Conservation (phyloP, 73 alveolate genomes). For the Effrenium voratum region DNA sequence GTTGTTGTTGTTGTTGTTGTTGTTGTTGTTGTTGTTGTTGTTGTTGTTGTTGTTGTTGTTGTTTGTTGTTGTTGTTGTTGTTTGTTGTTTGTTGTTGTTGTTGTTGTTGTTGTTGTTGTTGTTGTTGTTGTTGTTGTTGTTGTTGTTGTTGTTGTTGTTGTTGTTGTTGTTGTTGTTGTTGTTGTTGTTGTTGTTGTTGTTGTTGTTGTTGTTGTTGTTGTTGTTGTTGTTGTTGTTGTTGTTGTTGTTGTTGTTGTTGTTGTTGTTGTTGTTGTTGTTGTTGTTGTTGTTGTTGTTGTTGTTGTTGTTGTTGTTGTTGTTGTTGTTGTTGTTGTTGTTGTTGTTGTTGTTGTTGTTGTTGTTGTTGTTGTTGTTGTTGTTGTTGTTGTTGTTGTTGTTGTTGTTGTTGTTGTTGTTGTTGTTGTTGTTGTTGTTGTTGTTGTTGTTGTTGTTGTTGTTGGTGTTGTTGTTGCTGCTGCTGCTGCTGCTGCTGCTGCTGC, state of each 20-base stretch:
- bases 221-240: conserved; percentile 27
- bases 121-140: too few relatives aligned
- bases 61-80: too few relatives aligned
- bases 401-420: conserved; percentile 27
- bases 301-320: conserved; percentile 10
- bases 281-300: conserved; percentile 2
- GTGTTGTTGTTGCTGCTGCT: neutral
- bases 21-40: too few relatives aligned
- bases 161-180: too few relatives aligned
- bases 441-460: conserved; percentile 30
- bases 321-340: conserved; percentile 12
- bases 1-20: too few relatives aligned
- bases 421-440: conserved; percentile 30
- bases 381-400: conserved; percentile 12
- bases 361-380: conserved; percentile 17
- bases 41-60: too few relatives aligned
- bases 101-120: too few relatives aligned
- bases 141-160: too few relatives aligned
- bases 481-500: neutral
- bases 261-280: conserved; percentile 17
- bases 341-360: conserved; percentile 14
- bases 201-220: conserved; percentile 30
- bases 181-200: conserved; percentile 30
- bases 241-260: conserved; percentile 21
- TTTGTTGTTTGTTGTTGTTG: too few relatives aligned